Evolutionary conservation across 2,329 filamentous ascomycete genomes (phyloP).

Genomic region (Dactylellina cionopaga): DNA sequence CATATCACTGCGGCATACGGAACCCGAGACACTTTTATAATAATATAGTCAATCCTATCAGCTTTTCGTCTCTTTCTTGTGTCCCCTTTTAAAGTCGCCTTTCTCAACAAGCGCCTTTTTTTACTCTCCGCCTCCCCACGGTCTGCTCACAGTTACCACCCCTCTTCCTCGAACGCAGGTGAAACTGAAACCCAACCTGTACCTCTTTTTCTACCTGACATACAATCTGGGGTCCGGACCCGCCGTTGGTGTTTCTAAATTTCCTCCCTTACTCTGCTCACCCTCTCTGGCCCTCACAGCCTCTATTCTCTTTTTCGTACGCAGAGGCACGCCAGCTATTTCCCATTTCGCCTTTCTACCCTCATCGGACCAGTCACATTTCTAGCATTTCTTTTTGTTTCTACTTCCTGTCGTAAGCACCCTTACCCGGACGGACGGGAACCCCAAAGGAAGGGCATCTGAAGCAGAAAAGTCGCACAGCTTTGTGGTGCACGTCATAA

Average conservation of each 20-base stretch:
- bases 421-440: slow-evolving; percentile 42
- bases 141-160: neutral
- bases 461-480: slow-evolving; percentile 45
- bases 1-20: slow-evolving; percentile 23
- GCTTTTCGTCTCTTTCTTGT: neutral
- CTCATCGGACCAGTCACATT: slow-evolving; percentile 24
- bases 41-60: neutral
- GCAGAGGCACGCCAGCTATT: slow-evolving; percentile 26
- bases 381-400: slow-evolving; percentile 31
- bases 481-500: slow-evolving; percentile 45
- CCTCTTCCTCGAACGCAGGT: slow-evolving; percentile 49
- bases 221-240: neutral
- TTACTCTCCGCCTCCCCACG: slow-evolving; percentile 45
- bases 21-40: slow-evolving; percentile 37
- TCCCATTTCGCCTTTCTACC: slow-evolving; percentile 13
- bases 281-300: no score
- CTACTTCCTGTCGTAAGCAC: slow-evolving; percentile 23
- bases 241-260: slow-evolving; percentile 20
- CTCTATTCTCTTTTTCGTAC: slow-evolving; percentile 13
- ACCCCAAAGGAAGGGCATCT: slow-evolving; percentile 19
- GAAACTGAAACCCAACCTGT: slow-evolving; percentile 51
- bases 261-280: no score
- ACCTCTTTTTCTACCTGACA: slow-evolving; percentile 32
- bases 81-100: slow-evolving; percentile 24
- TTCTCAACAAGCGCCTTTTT: slow-evolving; percentile 22